Conservation (phyloP, 768 basidiomycete genomes). For the Suillus hirtellus region DNA sequence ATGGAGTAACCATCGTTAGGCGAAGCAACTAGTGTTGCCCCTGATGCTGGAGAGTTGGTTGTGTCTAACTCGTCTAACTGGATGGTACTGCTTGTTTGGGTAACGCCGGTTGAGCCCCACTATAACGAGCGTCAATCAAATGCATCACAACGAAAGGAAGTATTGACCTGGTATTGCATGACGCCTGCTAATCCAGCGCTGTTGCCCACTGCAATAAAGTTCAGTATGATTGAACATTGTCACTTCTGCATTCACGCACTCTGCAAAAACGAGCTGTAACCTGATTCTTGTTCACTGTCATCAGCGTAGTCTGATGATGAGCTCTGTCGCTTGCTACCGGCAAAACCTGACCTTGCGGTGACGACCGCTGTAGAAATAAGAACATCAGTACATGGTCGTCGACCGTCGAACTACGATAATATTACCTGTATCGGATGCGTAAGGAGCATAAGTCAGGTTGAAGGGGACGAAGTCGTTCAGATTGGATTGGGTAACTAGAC, state of each 20-base stretch:
- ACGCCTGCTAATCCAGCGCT: constrained; percentile 32
- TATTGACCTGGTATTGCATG: constrained; percentile 28
- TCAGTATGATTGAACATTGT: background rate
- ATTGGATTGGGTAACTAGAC: constrained; percentile 61
- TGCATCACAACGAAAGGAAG: background rate
- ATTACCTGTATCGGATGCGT: constrained; percentile 35
- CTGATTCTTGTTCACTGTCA: constrained; percentile 50
- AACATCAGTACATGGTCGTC: constrained; percentile 5
- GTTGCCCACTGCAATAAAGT: constrained; percentile 38
- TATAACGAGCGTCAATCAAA: constrained; percentile 18
- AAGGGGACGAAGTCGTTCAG: constrained; percentile 60
- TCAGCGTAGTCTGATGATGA: constrained; percentile 44
- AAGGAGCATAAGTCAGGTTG: constrained; percentile 49
- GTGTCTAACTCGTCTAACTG: constrained; percentile 18
- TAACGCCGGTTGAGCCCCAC: constrained; percentile 54
- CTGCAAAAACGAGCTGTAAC: constrained; percentile 55
- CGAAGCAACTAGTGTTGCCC: constrained; percentile 45
- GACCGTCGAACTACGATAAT: constrained; percentile 1
- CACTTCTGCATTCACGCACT: constrained; percentile 31
- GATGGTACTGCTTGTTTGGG: constrained; percentile 46
- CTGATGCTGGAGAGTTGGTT: constrained; percentile 31
- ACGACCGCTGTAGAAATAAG: constrained; percentile 16
- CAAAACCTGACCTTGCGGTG: too few species aligned
- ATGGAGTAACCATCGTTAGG: constrained; percentile 67
- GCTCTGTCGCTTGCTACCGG: constrained; percentile 13